Conservation (phyloP, 1,139 yeast genomes). For the Insectozyma bohioensis region DNA sequence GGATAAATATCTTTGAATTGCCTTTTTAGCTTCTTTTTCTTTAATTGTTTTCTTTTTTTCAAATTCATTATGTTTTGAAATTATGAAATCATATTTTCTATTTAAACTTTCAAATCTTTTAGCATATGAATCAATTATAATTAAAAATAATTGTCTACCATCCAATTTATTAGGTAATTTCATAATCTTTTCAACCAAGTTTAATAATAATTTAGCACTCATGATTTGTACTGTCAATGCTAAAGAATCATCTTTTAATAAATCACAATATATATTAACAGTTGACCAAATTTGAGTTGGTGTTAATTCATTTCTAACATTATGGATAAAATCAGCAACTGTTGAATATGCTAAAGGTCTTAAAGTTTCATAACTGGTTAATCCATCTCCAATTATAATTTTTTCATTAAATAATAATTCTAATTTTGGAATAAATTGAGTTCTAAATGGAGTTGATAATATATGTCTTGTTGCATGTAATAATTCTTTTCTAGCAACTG, state of each 20-base stretch:
- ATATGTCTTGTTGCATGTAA: conserved; percentile 95
- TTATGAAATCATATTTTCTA: conserved; percentile 65
- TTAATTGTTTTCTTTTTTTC: conserved; percentile 43
- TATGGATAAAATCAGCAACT: conserved; percentile 94
- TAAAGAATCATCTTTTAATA: conserved; percentile 77
- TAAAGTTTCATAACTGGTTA: conserved; percentile 86
- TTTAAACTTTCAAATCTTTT: conserved; percentile 78
- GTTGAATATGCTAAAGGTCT: conserved; percentile 92
- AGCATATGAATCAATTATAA: conserved; percentile 85
- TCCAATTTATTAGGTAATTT: conserved; percentile 80
- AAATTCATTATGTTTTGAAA: conserved; percentile 59
- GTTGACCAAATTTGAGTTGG: conserved; percentile 88
- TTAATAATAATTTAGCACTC: conserved; percentile 90
- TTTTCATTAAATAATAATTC: conserved; percentile 83
- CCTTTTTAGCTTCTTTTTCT: conserved; percentile 44
- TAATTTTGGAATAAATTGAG: conserved; percentile 80
- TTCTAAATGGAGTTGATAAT: conserved; percentile 81
- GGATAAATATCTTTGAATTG: conserved; percentile 41
- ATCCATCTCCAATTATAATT: conserved; percentile 87
- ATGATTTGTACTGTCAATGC: conserved; percentile 92
- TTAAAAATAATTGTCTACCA: conserved; percentile 79
- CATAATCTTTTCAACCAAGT: conserved; percentile 85
- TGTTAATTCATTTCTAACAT: conserved; percentile 81
- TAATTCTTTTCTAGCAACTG: conserved; percentile 89
- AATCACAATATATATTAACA: conserved; percentile 76